phyloP scores from a whole-genome alignment of 345 rosid species.

The Linum lewisii region DNA sequence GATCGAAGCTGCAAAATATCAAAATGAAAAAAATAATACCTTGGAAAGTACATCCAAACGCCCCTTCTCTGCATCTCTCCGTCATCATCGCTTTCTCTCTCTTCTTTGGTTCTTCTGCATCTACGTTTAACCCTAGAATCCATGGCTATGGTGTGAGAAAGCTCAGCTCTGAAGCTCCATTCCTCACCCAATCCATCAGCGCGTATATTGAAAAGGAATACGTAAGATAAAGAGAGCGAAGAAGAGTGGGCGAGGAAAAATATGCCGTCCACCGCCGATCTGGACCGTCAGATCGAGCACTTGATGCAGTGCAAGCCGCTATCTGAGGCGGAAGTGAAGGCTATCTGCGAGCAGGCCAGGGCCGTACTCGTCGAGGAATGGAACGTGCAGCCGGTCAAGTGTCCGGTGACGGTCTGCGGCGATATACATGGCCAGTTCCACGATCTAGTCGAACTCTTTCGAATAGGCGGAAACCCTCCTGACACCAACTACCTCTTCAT shows the following conservation, averaged over 20 bases:
- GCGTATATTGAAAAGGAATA: neutral
- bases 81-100: slow-evolving; percentile 1
- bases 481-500: slow-evolving; percentile 6
- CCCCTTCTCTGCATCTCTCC: slow-evolving; percentile 2
- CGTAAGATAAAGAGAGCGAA: neutral
- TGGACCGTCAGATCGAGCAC: slow-evolving; percentile 30
- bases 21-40: neutral
- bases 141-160: neutral
- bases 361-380: slow-evolving; percentile 6
- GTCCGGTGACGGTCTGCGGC: slow-evolving; percentile 5
- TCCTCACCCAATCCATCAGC: neutral
- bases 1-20: neutral
- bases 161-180: neutral
- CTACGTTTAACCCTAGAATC: neutral
- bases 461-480: neutral
- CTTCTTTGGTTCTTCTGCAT: neutral
- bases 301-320: slow-evolving; percentile 29
- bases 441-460: slow-evolving; percentile 4
- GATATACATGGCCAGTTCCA: slow-evolving; percentile 2
- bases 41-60: neutral
- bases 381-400: slow-evolving; percentile 6
- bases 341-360: slow-evolving; percentile 3
- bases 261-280: slow-evolving; percentile 25
- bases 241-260: neutral
- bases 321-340: slow-evolving; percentile 17